Conservation (phyloP, 495 filamentous ascomycete genomes). For the Amphirosellinia nigrospora region DNA sequence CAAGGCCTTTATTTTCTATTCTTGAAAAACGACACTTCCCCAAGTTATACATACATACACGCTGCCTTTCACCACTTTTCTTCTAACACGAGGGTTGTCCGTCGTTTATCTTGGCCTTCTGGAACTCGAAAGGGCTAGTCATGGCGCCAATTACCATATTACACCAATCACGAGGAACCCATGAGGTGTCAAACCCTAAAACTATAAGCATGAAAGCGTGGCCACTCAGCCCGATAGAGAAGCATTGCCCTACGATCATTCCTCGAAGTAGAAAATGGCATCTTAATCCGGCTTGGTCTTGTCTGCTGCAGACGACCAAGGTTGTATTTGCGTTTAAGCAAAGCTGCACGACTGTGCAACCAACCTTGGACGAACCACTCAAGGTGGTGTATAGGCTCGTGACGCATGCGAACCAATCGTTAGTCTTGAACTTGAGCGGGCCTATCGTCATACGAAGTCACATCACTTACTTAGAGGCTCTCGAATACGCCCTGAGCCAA, state of each 20-base stretch:
- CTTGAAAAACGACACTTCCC: background rate
- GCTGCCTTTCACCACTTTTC: background rate
- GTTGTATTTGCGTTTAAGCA: slow-evolving; percentile 26
- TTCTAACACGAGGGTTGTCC: background rate
- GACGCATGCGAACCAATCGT: slow-evolving; percentile 25
- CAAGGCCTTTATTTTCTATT: background rate
- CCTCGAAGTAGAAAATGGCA: slow-evolving; percentile 23
- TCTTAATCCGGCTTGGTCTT: slow-evolving; percentile 25
- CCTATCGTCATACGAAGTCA: slow-evolving; percentile 28
- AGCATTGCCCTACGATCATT: slow-evolving; percentile 21
- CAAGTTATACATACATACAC: background rate
- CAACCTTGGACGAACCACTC: slow-evolving; percentile 26
- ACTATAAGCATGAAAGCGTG: slow-evolving; percentile 17
- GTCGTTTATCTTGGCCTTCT: background rate
- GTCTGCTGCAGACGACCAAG: slow-evolving; percentile 15
- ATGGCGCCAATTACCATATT: slow-evolving; percentile 18
- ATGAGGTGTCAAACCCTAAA: slow-evolving; percentile 16
- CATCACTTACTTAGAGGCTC: slow-evolving; percentile 27
- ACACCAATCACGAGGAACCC: slow-evolving; percentile 21
- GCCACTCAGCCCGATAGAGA: slow-evolving; percentile 26
- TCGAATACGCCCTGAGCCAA: slow-evolving; percentile 15
- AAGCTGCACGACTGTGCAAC: slow-evolving; percentile 25
- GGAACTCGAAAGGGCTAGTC: slow-evolving; percentile 15
- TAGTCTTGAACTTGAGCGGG: slow-evolving; percentile 10
- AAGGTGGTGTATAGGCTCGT: slow-evolving; percentile 26